A percentile compares a stretch with the other conserved stretches of the same genome.
phyloP scores from a whole-genome alignment of 2,329 filamentous ascomycete genomes.

The Juglanconis oblonga region DNA sequence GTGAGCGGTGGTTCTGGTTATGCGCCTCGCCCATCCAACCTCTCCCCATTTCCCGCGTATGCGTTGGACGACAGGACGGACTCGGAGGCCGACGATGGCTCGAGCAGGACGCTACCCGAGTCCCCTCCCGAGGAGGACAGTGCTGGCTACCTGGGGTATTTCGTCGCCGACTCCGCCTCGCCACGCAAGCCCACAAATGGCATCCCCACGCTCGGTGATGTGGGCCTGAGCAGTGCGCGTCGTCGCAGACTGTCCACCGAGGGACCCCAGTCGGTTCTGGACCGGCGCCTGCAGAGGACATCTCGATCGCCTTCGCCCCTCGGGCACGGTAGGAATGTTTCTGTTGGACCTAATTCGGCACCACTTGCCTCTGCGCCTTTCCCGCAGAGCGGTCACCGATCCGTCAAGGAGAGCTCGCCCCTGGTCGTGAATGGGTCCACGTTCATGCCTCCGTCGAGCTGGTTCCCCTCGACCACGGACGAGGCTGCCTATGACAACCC shows the following conservation, averaged over 20 bases:
- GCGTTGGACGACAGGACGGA: slow-evolving; percentile 50
- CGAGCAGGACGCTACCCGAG: slow-evolving; percentile 36
- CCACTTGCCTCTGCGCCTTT: slow-evolving; percentile 40
- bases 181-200: slow-evolving; percentile 31
- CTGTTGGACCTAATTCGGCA: slow-evolving; percentile 37
- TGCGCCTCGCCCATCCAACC: slow-evolving; percentile 42
- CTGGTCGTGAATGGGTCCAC: slow-evolving; percentile 42
- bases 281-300: slow-evolving; percentile 49
- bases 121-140: slow-evolving; percentile 49
- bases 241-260: slow-evolving; percentile 51
- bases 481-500: slow-evolving; percentile 34
- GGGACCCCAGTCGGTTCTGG: slow-evolving; percentile 50
- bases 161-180: slow-evolving; percentile 32
- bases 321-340: slow-evolving; percentile 45
- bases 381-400: slow-evolving; percentile 31
- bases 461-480: slow-evolving; percentile 27
- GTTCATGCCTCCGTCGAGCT: slow-evolving; percentile 28
- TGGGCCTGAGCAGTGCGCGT: slow-evolving; percentile 36
- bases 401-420: slow-evolving; percentile 31
- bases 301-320: slow-evolving; percentile 57
- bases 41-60: slow-evolving; percentile 52
- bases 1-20: slow-evolving; percentile 35
- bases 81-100: slow-evolving; percentile 44
- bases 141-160: slow-evolving; percentile 35
- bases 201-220: slow-evolving; percentile 46